These are phyloP conservation scores for Sclerotinia minor DNA, from an alignment of 2,329 filamentous ascomycete genomes.

Conservation along the genomic window DNA sequence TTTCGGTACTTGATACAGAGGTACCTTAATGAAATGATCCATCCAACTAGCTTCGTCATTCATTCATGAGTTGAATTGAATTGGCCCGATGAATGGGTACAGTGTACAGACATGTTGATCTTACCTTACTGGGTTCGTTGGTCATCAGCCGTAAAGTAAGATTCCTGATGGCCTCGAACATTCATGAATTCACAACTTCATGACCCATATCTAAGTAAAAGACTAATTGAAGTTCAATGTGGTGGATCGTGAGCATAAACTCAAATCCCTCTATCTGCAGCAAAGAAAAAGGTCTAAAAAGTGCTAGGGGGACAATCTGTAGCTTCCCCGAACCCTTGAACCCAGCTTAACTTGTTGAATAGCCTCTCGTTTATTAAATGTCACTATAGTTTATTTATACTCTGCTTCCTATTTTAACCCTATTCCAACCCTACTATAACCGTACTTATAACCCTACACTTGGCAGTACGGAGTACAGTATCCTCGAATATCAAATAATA, in stretches of 20 bases:
- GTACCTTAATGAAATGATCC: neutral
- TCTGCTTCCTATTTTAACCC: neutral
- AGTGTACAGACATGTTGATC: no score
- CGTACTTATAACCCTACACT: conserved; percentile 5
- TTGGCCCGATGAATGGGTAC: no score
- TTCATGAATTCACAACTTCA: neutral
- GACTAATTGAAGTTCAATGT: neutral
- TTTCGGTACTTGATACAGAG: neutral
- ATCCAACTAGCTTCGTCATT: no score
- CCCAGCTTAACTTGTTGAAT: neutral
- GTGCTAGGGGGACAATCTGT: conserved; percentile 11
- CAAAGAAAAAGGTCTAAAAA: neutral
- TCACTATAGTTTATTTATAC: conserved; percentile 14
- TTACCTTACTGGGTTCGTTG: no score
- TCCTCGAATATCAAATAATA: neutral
- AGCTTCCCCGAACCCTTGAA: conserved; percentile 14
- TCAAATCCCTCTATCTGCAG: neutral
- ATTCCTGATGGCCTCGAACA: neutral
- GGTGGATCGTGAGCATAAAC: neutral
- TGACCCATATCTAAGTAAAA: neutral
- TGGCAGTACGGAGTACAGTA: neutral
- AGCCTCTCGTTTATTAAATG: conserved; percentile 3
- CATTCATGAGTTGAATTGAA: no score
- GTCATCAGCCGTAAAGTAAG: neutral
- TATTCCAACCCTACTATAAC: neutral